A percentile compares a stretch with the other conserved stretches of the same genome.
These are phyloP conservation scores for Chalara sp. DNA, from an alignment of 2,329 filamentous ascomycete species.

Conservation along the genomic window DNA sequence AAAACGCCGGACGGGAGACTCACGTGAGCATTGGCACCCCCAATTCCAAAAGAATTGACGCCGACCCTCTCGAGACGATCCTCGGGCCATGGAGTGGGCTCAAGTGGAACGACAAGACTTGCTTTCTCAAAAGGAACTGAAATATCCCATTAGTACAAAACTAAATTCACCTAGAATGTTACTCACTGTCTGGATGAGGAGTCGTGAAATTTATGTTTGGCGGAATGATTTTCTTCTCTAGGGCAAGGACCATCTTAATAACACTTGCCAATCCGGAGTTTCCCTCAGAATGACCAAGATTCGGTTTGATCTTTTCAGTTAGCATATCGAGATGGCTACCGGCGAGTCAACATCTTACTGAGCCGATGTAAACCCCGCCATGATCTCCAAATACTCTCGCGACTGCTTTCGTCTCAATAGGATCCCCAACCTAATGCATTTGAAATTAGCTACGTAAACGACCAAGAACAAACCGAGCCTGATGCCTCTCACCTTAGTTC, in stretches of 20 bases:
- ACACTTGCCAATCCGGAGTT: slow-evolving; percentile 17
- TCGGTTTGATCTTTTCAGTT: slow-evolving; percentile 16
- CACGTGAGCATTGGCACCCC: slow-evolving; percentile 15
- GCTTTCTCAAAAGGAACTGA: slow-evolving; percentile 15
- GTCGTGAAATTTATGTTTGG: slow-evolving; percentile 11
- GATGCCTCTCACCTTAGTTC: background rate
- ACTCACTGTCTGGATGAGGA: slow-evolving; percentile 16
- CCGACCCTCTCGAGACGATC: slow-evolving; percentile 5
- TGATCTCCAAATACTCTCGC: slow-evolving; percentile 7
- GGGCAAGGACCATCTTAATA: slow-evolving; percentile 19
- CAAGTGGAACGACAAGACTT: slow-evolving; percentile 24
- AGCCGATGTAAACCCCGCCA: slow-evolving; percentile 4
- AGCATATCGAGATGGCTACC: no score
- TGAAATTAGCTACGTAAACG: no score
- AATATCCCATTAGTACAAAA: no score
- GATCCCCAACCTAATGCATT: slow-evolving; percentile 5
- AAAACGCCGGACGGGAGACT: slow-evolving; percentile 8
- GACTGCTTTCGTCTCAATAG: slow-evolving; percentile 6
- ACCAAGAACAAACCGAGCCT: no score
- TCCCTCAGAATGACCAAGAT: slow-evolving; percentile 22
- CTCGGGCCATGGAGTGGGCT: slow-evolving; percentile 6
- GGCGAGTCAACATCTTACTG: background rate
- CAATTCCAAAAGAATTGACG: slow-evolving; percentile 20
- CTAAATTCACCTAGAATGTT: background rate
- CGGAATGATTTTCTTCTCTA: slow-evolving; percentile 16